Conservation (phyloP, 2,329 filamentous ascomycete species). For the Gaeumannomyces sp. region DNA sequence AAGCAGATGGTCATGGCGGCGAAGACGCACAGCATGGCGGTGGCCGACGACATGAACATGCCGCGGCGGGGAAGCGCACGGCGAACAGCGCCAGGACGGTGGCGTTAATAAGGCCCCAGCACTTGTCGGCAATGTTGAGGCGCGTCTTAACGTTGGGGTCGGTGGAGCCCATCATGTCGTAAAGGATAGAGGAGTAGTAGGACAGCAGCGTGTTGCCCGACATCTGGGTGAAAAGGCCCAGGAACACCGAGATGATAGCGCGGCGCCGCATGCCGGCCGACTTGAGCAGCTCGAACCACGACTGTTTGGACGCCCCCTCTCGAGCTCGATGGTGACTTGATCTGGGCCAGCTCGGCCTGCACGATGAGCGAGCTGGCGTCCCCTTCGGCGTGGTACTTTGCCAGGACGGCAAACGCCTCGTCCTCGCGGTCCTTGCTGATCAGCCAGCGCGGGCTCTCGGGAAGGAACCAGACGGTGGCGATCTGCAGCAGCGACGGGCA, state of each 20-base stretch:
- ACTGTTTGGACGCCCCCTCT: slow-evolving; percentile 11
- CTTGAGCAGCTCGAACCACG: slow-evolving; percentile 11
- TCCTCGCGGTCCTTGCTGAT: slow-evolving; percentile 12
- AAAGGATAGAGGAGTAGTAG: slow-evolving; percentile 46
- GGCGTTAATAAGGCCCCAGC: slow-evolving; percentile 34
- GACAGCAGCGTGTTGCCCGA: slow-evolving; percentile 45
- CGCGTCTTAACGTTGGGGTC: slow-evolving; percentile 32
- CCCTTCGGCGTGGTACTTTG: slow-evolving; percentile 14
- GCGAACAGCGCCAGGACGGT: slow-evolving; percentile 33
- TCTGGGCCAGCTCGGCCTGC: slow-evolving; percentile 13
- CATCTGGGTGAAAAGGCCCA: slow-evolving; percentile 50
- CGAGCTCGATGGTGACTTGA: slow-evolving; percentile 10
- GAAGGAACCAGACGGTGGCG: slow-evolving; percentile 13
- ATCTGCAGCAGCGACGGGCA: slow-evolving; percentile 13
- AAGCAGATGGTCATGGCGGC: slow-evolving; percentile 20
- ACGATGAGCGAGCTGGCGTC: slow-evolving; percentile 11
- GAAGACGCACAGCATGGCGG: slow-evolving; percentile 20
- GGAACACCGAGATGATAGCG: slow-evolving; percentile 39
- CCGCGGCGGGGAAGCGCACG: slow-evolving; percentile 25
- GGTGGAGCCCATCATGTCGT: slow-evolving; percentile 38
- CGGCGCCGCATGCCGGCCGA: slow-evolving; percentile 33
- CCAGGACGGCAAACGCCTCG: slow-evolving; percentile 13
- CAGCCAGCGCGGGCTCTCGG: slow-evolving; percentile 15
- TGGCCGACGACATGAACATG: slow-evolving; percentile 19
- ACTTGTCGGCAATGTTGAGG: slow-evolving; percentile 41